These are phyloP conservation scores for Alloteropsis semialata DNA, from an alignment of 176 grass and related monocot species.

Conservation along the genomic window DNA sequence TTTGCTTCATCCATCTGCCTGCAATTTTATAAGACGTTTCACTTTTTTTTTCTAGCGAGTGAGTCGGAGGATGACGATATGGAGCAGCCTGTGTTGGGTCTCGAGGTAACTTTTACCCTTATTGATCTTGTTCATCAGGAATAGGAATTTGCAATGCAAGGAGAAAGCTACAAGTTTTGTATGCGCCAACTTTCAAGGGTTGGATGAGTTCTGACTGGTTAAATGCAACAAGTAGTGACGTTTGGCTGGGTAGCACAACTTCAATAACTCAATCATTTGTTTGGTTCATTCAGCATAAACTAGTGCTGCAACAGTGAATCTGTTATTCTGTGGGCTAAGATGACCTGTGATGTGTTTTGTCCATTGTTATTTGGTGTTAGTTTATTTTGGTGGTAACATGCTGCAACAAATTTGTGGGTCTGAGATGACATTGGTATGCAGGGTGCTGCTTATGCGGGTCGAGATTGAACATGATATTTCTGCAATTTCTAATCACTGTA, in stretches of 20 bases:
- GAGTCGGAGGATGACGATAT: slow-evolving; percentile 66
- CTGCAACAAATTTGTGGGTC: no score
- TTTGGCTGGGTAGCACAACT: not conserved
- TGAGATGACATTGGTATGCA: no score
- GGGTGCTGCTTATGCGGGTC: no score
- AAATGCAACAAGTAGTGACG: not conserved
- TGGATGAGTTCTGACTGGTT: not conserved
- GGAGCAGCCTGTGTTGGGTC: slow-evolving; percentile 65
- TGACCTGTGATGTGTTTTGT: no score
- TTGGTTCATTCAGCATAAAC: not conserved
- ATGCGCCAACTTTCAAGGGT: not conserved
- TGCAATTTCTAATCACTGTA: not conserved
- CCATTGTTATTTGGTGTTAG: no score
- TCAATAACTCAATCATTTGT: not conserved
- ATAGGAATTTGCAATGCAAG: not conserved
- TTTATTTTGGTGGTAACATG: no score
- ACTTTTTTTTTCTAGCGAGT: slow-evolving; percentile 10
- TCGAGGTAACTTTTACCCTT: slow-evolving; percentile 41
- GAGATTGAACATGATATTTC: not conserved
- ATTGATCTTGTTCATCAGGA: not conserved
- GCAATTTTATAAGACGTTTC: slow-evolving; percentile 1
- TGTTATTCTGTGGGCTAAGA: no score
- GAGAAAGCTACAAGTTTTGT: not conserved
- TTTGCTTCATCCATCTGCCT: not conserved
- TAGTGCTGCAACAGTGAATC: no score